phyloP scores from a whole-genome alignment of 371 early-diverging fungal species.

The Mucor sp. region DNA sequence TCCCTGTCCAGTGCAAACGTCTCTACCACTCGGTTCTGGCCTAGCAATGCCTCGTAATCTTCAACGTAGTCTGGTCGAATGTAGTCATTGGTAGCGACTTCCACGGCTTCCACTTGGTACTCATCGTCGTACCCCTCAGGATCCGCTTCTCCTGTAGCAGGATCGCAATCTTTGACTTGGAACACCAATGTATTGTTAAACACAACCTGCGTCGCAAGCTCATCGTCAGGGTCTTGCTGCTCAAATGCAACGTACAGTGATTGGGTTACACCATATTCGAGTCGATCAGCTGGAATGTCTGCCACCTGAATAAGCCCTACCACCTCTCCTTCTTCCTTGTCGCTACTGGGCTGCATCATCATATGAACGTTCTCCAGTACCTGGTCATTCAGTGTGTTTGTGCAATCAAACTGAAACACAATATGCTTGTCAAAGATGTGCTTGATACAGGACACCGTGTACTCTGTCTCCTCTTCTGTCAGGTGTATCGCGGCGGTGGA shows the following conservation, averaged over 20 bases:
- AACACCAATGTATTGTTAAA: slow-evolving; percentile 90
- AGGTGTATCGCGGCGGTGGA: slow-evolving; percentile 74
- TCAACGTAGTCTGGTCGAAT: slow-evolving; percentile 74
- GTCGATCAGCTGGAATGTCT: slow-evolving; percentile 67
- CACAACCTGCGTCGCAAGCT: slow-evolving; percentile 56
- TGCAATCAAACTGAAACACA: slow-evolving; percentile 95
- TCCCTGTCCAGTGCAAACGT: slow-evolving; percentile 76
- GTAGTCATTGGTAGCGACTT: slow-evolving; percentile 85
- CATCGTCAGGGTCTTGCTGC: slow-evolving; percentile 57
- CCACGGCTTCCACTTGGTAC: slow-evolving; percentile 89
- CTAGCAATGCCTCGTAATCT: slow-evolving; percentile 54
- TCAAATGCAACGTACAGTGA: slow-evolving; percentile 83
- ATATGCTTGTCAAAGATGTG: slow-evolving; percentile 89
- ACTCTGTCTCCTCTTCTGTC: slow-evolving; percentile 96
- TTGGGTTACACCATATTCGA: slow-evolving; percentile 79
- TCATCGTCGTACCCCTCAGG: slow-evolving; percentile 95
- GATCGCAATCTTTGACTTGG: slow-evolving; percentile 93
- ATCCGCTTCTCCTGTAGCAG: slow-evolving; percentile 86
- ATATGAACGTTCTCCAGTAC: slow-evolving; percentile 90
- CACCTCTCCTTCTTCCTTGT: slow-evolving; percentile 72
- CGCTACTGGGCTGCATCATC: slow-evolving; percentile 75
- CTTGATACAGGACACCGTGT: slow-evolving; percentile 88
- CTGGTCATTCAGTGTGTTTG: slow-evolving; percentile 92
- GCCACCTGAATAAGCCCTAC: slow-evolving; percentile 57
- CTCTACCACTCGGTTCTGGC: slow-evolving; percentile 82